Percentiles rank a stretch among this genome's conserved stretches.
These are phyloP conservation scores for Vinca minor DNA, from an alignment of 257 asterid species.

Conservation along the genomic window DNA sequence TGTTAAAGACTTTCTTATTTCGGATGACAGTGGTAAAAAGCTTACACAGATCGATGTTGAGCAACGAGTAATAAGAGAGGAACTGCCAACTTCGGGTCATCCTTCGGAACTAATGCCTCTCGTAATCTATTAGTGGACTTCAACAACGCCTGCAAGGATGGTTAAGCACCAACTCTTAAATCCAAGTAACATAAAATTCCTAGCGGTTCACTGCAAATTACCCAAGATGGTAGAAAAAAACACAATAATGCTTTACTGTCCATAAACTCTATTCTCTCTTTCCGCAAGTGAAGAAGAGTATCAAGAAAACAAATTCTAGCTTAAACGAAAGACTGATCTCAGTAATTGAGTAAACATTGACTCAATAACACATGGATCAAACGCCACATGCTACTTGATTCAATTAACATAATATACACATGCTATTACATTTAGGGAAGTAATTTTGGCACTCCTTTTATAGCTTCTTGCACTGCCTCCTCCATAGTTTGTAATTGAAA, in stretches of 20 bases:
- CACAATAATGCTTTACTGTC: neutral
- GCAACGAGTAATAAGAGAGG: constrained; percentile 93
- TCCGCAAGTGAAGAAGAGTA: neutral
- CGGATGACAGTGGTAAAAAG: neutral
- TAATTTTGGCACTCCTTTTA: no score
- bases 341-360: neutral
- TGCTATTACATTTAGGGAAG: no score
- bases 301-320: neutral
- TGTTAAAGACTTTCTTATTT: neutral
- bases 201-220: neutral
- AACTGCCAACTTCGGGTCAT: constrained; percentile 82
- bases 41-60: constrained; percentile 95
- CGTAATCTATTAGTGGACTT: constrained; percentile 93
- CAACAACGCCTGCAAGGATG: constrained; percentile 65
- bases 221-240: neutral
- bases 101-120: constrained; percentile 85
- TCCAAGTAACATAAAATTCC: neutral
- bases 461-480: no score
- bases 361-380: neutral
- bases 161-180: constrained; percentile 7
- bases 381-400: no score
- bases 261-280: neutral
- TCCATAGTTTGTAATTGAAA: no score
- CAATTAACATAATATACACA: neutral
- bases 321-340: neutral